These are phyloP conservation scores for Globisporangium iwayamae DNA, from an alignment of 352 stramenopile genomes.

Conservation along the genomic window DNA sequence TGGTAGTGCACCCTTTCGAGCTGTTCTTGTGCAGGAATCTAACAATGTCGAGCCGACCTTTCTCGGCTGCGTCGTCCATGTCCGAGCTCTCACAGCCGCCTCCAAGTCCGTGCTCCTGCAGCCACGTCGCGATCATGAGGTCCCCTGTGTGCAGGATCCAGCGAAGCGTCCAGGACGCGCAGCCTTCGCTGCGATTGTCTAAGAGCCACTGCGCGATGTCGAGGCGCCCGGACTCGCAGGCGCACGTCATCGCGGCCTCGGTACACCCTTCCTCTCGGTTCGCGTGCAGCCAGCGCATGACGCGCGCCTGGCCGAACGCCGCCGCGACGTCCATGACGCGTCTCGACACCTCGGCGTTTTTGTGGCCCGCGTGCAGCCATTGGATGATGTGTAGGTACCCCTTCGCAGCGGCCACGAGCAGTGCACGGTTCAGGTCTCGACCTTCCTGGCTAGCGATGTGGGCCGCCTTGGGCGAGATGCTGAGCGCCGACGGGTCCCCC, in stretches of 20 bases:
- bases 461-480: neutral
- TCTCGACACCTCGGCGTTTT: slow-evolving; percentile 2
- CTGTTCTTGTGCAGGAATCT: slow-evolving; percentile 20
- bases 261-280: slow-evolving; percentile 18
- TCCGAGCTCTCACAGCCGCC: slow-evolving; percentile 10
- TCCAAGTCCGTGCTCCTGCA: slow-evolving; percentile 6
- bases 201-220: slow-evolving; percentile 25
- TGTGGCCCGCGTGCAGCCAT: slow-evolving; percentile 22
- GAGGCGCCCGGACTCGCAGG: slow-evolving; percentile 15
- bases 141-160: slow-evolving; percentile 16
- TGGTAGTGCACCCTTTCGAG: slow-evolving; percentile 14
- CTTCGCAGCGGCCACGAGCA: slow-evolving; percentile 15
- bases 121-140: slow-evolving; percentile 10
- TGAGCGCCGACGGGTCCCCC: neutral
- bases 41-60: slow-evolving; percentile 25
- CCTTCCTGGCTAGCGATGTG: slow-evolving; percentile 12
- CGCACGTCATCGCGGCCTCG: slow-evolving; percentile 17
- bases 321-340: slow-evolving; percentile 33
- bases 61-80: slow-evolving; percentile 26
- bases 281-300: slow-evolving; percentile 26
- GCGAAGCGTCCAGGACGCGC: slow-evolving; percentile 15
- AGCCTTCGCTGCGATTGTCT: slow-evolving; percentile 16
- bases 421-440: slow-evolving; percentile 15
- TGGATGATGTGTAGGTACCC: slow-evolving; percentile 21
- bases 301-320: slow-evolving; percentile 23